Conservation (phyloP, 805 yeast genomes). For the Ogataea haglerorum region DNA sequence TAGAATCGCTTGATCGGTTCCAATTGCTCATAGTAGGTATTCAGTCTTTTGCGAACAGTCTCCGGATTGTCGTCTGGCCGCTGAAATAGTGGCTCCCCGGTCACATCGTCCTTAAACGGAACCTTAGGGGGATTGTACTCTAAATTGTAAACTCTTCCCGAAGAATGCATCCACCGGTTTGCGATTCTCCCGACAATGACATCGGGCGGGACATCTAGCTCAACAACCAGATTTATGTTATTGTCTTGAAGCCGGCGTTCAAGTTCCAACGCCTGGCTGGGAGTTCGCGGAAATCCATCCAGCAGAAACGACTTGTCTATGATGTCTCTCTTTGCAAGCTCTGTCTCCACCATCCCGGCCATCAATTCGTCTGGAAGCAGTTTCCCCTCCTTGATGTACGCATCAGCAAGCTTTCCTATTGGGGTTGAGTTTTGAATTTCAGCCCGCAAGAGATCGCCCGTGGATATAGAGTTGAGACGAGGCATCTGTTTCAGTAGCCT, state of each 20-base stretch:
- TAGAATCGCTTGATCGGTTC: conserved; percentile 68
- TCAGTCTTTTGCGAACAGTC: conserved; percentile 65
- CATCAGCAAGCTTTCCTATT: conserved; percentile 55
- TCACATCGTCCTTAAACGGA: conserved; percentile 78
- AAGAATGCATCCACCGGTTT: conserved; percentile 82
- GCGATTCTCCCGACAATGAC: conserved; percentile 79
- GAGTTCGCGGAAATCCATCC: conserved; percentile 91
- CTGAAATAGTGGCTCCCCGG: conserved; percentile 81
- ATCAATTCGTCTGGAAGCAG: conserved; percentile 73
- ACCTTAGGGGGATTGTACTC: conserved; percentile 87
- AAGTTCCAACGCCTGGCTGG: conserved; percentile 62
- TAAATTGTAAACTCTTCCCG: conserved; percentile 84
- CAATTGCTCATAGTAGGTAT: conserved; percentile 54
- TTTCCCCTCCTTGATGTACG: conserved; percentile 57
- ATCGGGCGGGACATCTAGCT: conserved; percentile 80
- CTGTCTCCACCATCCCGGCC: conserved; percentile 52
- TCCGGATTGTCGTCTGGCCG: conserved; percentile 81
- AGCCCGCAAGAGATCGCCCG: conserved; percentile 78
- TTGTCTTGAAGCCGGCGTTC: conserved; percentile 39
- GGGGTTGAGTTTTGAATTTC: conserved; percentile 55
- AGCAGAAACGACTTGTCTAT: conserved; percentile 62
- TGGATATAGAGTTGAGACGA: conserved; percentile 57
- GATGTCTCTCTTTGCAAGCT: conserved; percentile 43
- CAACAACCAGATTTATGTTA: conserved; percentile 72
- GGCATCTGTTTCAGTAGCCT: conserved; percentile 55